Base-by-base conservation (phyloP, 441 rosid genomes). In the Cnidoscolus chayamansa region DNA sequence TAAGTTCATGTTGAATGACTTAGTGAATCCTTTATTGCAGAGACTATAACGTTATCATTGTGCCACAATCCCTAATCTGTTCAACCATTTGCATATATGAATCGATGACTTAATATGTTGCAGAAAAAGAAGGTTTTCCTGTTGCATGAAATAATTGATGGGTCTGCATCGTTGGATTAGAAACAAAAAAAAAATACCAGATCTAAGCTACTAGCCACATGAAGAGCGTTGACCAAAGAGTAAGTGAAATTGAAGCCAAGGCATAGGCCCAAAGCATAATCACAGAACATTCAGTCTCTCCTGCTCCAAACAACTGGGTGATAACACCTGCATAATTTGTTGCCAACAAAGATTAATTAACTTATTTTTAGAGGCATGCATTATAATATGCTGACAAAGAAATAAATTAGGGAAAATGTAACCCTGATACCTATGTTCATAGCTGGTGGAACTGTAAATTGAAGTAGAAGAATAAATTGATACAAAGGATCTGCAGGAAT, bases 391-490 rank as follows among this genome's bases (percentile, higher is more conserved):
- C 13, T 48, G 15, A 48, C 8, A 47, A 47, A 47, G 1, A 48
- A 12, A 10, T 48, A 48, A 48, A 48, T 48, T 48, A 48, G 51
- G 50, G 7, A 47, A 47, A 47, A 1, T 7, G 50, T 10, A 48
- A 48, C 15, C 51, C 13, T 1, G 51, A 11, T 71, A 83, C 89
- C 89, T 67, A 85, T 72, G 72, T 80, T 84, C 83, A 84, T 81
- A 0, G 87, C 87, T 5, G 89, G 91, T 7, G 89, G 87, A 70
- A 87, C 81, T 62, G 89, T 85, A 69, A 74, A 87, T 66, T 85
- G 91, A 65, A 87, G 87, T 40, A 82, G 80, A 35, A 84, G 86
- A 74, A 87, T 58, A 63, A 87, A 85, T 57, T 76, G 81, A 74
- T 87, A 84, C 50, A 84, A 59, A 1, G 85, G 87, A 75, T 87